These are phyloP conservation scores for Avena eriantha DNA, from an alignment of 176 grass and related monocot genomes.

Conservation along the genomic window DNA sequence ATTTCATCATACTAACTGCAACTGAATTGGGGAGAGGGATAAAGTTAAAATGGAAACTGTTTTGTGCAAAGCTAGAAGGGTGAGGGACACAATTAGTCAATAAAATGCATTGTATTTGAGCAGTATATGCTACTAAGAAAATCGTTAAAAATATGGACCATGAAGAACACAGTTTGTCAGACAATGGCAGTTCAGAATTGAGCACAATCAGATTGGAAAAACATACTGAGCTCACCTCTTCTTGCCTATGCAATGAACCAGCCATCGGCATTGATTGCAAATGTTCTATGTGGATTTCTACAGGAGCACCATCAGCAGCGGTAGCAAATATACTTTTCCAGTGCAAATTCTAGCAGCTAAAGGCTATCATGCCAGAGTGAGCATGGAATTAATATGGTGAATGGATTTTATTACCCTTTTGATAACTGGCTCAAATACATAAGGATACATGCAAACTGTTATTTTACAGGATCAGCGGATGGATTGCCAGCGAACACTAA, in stretches of 20 bases:
- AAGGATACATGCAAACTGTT: neutral
- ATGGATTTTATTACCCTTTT: neutral
- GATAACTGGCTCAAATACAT: slow-evolving; percentile 20
- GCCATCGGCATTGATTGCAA: neutral
- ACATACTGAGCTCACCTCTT: slow-evolving; percentile 5
- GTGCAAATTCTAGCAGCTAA: neutral
- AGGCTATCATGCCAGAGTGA: neutral
- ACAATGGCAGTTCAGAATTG: neutral
- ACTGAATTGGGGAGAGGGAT: neutral
- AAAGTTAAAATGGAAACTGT: neutral
- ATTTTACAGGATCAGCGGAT: slow-evolving; percentile 5
- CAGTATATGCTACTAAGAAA: neutral
- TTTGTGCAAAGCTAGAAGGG: slow-evolving; percentile 1
- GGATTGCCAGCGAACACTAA: neutral
- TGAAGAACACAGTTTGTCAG: neutral
- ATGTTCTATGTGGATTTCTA: neutral
- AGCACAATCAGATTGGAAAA: neutral
- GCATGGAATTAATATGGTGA: neutral
- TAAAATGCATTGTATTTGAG: neutral
- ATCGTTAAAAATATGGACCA: no score
- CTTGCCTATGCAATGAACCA: neutral
- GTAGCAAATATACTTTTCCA: neutral
- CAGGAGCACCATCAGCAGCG: neutral
- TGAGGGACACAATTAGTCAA: neutral
- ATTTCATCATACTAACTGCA: neutral